These are phyloP conservation scores for Tylopilus sp. DNA, from an alignment of 768 basidiomycete genomes.

Conservation along the genomic window DNA sequence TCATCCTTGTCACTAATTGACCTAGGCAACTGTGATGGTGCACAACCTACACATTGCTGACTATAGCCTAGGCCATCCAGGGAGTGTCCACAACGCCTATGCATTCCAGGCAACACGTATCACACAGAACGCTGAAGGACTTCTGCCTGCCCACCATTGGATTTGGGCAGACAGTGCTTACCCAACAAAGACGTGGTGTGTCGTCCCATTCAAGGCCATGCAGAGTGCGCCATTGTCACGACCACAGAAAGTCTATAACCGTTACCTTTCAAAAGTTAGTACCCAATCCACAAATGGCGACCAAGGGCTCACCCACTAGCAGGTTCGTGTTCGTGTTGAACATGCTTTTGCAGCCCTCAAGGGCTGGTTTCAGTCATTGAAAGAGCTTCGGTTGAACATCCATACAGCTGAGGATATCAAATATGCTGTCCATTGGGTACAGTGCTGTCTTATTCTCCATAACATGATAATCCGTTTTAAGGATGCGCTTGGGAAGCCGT, in stretches of 20 bases:
- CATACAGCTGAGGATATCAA: not conserved
- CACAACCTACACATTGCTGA: constrained; percentile 5
- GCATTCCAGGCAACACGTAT: constrained; percentile 4
- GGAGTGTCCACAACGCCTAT: constrained; percentile 9
- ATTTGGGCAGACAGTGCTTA: constrained; percentile 17
- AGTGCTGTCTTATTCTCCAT: constrained; percentile 9
- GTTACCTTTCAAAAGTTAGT: constrained; percentile 8
- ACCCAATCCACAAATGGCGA: not conserved
- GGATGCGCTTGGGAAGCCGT: not conserved
- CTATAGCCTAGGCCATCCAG: constrained; percentile 4
- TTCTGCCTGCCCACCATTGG: constrained; percentile 1
- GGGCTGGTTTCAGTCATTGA: constrained; percentile 7
- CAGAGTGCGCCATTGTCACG: not conserved
- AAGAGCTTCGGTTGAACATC: not conserved
- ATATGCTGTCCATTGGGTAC: not conserved
- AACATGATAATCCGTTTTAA: constrained; percentile 12
- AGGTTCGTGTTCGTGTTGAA: constrained; percentile 2
- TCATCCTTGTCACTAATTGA: not conserved
- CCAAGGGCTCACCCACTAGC: not conserved
- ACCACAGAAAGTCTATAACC: constrained; percentile 3
- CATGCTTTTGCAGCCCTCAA: constrained; percentile 8
- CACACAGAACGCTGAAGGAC: not conserved
- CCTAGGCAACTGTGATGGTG: not conserved
- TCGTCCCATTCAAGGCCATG: not conserved
- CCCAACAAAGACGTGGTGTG: constrained; percentile 4